phyloP scores from a whole-genome alignment of 257 asterid genomes.

The Verbascum thapsus region DNA sequence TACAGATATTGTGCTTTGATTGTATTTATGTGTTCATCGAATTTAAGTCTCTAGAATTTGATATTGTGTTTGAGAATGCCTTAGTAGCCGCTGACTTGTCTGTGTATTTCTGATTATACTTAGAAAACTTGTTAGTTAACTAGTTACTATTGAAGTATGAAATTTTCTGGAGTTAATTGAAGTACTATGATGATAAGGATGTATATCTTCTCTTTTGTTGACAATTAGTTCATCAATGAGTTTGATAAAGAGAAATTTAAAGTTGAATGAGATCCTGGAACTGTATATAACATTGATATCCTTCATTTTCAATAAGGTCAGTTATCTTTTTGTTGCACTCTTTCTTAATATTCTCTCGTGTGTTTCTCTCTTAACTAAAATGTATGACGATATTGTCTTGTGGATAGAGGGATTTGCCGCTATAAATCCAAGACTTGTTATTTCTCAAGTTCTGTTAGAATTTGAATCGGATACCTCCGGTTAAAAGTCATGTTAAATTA shows the following conservation, averaged over 20 bases:
- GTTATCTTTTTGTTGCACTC: constrained; percentile 2
- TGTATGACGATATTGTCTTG: background rate
- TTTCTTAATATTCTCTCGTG: background rate
- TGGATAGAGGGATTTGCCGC: background rate
- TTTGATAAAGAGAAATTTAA: too few relatives aligned
- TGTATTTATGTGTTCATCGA: too few relatives aligned
- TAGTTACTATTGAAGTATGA: too few relatives aligned
- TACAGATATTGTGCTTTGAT: too few relatives aligned
- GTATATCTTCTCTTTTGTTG: background rate
- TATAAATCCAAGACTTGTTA: background rate
- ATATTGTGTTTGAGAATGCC: too few relatives aligned
- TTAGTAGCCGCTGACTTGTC: background rate
- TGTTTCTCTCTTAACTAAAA: background rate
- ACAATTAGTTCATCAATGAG: background rate
- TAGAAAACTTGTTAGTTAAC: background rate
- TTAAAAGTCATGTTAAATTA: background rate
- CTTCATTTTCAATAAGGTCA: constrained; percentile 4
- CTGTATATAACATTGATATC: too few relatives aligned
- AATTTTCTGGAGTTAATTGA: background rate
- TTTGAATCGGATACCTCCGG: background rate
- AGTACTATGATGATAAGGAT: background rate
- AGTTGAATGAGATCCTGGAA: too few relatives aligned
- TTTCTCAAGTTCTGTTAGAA: background rate
- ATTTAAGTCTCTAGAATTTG: too few relatives aligned
- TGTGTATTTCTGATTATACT: background rate